phyloP scores from a whole-genome alignment of 371 early-diverging fungal genomes.

The Mortierella sp. region DNA sequence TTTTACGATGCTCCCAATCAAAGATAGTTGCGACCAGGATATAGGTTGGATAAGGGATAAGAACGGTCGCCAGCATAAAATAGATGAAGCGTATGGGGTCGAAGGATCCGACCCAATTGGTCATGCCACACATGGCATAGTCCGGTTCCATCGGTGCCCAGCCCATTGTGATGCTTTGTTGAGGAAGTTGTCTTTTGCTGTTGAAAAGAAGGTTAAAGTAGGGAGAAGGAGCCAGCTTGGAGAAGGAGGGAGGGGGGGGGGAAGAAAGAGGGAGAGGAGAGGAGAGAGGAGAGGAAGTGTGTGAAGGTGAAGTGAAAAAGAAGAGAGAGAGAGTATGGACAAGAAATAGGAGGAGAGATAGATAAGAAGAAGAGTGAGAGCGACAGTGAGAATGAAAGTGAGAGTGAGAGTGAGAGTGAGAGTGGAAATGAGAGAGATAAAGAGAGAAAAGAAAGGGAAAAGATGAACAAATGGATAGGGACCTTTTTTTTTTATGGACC shows the following conservation, averaged over 20 bases:
- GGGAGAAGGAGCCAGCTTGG: not conserved
- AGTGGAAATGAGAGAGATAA: not conserved
- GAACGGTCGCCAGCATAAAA: slow-evolving; percentile 64
- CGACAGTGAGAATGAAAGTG: not conserved
- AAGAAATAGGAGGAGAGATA: not conserved
- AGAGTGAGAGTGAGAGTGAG: no score
- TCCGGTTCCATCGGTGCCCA: slow-evolving; percentile 50
- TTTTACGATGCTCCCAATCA: slow-evolving; percentile 73
- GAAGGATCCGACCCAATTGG: slow-evolving; percentile 54
- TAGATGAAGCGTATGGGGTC: slow-evolving; percentile 63
- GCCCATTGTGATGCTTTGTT: slow-evolving; percentile 30
- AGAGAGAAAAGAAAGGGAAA: not conserved
- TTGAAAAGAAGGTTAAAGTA: not conserved
- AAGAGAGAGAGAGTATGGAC: not conserved
- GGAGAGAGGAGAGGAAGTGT: not conserved
- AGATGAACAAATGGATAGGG: not conserved
- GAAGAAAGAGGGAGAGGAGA: not conserved
- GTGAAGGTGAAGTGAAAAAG: not conserved
- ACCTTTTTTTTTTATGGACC: no score
- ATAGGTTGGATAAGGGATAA: slow-evolving; percentile 68
- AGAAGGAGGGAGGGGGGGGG: not conserved
- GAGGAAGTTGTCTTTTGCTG: not conserved
- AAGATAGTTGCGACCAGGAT: slow-evolving; percentile 64
- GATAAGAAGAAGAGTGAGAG: not conserved
- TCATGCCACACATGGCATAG: slow-evolving; percentile 44